Conservation (phyloP, 441 rosid genomes). For the Populus tomentosa region DNA sequence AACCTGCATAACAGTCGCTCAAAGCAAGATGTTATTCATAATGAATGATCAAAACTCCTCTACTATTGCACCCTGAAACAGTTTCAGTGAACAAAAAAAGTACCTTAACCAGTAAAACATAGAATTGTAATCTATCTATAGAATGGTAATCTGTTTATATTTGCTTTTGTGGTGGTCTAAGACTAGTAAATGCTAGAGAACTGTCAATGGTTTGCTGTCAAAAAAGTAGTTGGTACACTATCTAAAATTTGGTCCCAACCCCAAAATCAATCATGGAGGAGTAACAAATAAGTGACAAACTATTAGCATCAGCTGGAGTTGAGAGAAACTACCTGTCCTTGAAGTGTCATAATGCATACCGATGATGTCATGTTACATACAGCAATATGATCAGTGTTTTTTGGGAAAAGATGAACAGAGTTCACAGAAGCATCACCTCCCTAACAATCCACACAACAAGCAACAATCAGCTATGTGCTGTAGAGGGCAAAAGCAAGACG, state of each 20-base stretch:
- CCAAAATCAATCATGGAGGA: not conserved
- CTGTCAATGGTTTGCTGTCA: not conserved
- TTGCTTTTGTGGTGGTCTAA: not conserved
- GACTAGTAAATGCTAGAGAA: not conserved
- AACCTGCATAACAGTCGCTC: constrained; percentile 44
- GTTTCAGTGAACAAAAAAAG: not conserved
- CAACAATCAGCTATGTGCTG: constrained; percentile 4
- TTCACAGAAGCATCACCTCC: constrained; percentile 99
- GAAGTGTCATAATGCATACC: constrained; percentile 92
- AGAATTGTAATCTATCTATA: not conserved
- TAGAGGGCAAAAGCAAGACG: not conserved
- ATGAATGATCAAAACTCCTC: not conserved
- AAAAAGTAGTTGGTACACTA: not conserved
- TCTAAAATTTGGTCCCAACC: not conserved
- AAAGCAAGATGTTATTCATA: not conserved
- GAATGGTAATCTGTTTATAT: not conserved
- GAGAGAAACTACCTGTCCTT: constrained; percentile 75
- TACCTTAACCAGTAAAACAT: not conserved
- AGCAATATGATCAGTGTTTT: constrained; percentile 82
- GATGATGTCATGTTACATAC: constrained; percentile 97
- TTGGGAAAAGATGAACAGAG: constrained; percentile 90
- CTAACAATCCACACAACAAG: constrained; percentile 36
- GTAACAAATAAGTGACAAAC: not conserved
- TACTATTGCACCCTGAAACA: not conserved
- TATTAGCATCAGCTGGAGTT: constrained; percentile 2